These are phyloP conservation scores for Yamagishiella unicocca DNA, from an alignment of 139 green algal species.

Conservation along the genomic window DNA sequence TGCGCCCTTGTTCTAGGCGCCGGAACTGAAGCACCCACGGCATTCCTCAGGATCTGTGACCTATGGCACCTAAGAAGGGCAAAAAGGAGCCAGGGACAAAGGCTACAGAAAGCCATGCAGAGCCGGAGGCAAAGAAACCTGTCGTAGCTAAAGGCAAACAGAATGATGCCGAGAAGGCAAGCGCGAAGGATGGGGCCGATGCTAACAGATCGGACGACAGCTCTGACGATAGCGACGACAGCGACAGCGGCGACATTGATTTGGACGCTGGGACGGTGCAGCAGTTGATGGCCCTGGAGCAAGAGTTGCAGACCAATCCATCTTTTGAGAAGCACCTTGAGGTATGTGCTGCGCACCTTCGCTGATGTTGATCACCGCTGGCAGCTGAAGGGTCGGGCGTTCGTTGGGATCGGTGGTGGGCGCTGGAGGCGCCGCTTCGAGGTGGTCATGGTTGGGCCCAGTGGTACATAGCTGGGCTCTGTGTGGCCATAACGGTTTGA, in stretches of 20 bases:
- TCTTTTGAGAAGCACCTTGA: slow-evolving; percentile 44
- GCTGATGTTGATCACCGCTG: no score
- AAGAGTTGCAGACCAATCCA: slow-evolving; percentile 69
- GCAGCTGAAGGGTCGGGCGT: no score
- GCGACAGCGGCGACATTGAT: slow-evolving; percentile 48
- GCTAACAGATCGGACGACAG: not conserved
- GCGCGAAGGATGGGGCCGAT: not conserved
- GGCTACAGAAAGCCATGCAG: not conserved
- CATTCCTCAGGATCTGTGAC: no score
- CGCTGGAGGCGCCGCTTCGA: no score
- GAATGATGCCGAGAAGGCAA: not conserved
- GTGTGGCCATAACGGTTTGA: no score
- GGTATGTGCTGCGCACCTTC: no score
- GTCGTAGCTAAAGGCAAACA: not conserved
- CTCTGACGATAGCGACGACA: slow-evolving; percentile 25
- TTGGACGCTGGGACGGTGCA: slow-evolving; percentile 65
- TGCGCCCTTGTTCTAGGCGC: no score
- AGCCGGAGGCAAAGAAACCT: not conserved
- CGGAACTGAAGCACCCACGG: no score
- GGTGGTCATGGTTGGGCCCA: no score
- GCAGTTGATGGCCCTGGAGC: slow-evolving; percentile 74
- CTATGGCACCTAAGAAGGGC: not conserved
- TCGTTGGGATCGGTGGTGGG: no score
- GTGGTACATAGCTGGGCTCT: no score
- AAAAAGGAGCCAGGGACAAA: not conserved